A percentile compares a stretch with the other conserved stretches of the same genome.
phyloP scores from a whole-genome alignment of 345 rosid genomes.

The Cardiospermum halicacabum region DNA sequence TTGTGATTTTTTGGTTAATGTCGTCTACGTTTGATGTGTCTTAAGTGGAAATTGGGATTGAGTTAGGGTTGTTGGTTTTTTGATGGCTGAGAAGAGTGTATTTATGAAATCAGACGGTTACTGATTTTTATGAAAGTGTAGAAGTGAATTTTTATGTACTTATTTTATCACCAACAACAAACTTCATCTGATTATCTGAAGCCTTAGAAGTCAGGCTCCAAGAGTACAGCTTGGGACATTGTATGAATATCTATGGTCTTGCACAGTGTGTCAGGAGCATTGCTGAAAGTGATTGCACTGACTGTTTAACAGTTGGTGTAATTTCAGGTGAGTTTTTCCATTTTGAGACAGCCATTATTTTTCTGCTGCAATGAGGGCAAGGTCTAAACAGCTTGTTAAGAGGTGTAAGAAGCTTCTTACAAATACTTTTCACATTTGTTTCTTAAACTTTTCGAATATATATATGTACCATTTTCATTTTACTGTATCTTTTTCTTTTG shows the following conservation, averaged over 20 bases:
- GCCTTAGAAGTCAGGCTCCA: too few relatives aligned
- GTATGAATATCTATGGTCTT: too few relatives aligned
- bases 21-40: conserved; percentile 14
- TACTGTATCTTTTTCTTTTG: neutral
- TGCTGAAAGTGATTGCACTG: too few relatives aligned
- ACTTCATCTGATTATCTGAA: too few relatives aligned
- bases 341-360: conserved; percentile 86
- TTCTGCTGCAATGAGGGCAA: conserved; percentile 79
- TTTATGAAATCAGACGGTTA: conserved; percentile 27
- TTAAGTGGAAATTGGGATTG: conserved; percentile 13
- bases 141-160: conserved; percentile 24
- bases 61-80: conserved; percentile 39
- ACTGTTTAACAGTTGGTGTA: conserved; percentile 51
- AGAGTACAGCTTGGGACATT: too few relatives aligned
- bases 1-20: conserved; percentile 13
- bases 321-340: conserved; percentile 83
- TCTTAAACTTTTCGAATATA: neutral
- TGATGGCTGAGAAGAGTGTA: conserved; percentile 37
- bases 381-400: conserved; percentile 97
- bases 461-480: neutral
- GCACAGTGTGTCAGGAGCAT: too few relatives aligned
- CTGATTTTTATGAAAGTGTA: conserved; percentile 18
- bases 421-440: conserved; percentile 74
- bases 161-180: too few relatives aligned
- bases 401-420: conserved; percentile 96